Base-by-base conservation (phyloP, 768 basidiomycete genomes). In the Podaxis carcinomalis region DNA sequence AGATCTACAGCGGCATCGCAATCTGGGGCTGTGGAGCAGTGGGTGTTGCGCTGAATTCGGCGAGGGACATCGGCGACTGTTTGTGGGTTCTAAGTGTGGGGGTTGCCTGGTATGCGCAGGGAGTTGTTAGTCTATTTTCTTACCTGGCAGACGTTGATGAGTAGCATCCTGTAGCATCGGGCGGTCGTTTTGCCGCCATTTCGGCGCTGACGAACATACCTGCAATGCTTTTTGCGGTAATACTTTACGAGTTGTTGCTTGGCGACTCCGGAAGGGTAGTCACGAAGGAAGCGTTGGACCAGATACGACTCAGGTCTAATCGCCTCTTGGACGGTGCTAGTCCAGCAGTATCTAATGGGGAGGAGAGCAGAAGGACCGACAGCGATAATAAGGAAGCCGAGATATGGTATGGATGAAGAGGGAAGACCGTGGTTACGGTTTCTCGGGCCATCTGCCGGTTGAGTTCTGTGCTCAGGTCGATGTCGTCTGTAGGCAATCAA, bases 11-110 rank as follows among this genome's bases (percentile, higher is more conserved):
- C 5, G 56, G 56, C 21, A 32, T 57, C 16, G 25, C 56, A 19
- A 49, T 57, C 21, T 57, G 56, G 56, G 56, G 44, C 4, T 49
- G 37, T 35, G 56, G 56, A 25, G 28, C 56, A 5, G 56, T 46
- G 35, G 56, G 46, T 7, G 56, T 35, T 4, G 46, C 56, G n/a
- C 7, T 57, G 28, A 57, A 57, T 57, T 57, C 56, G 4, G 44
- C 46, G 10, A 57, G 56, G n/a, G 56, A 57, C 19, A 35, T 49
- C 3, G 56, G 56, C 4, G 21, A 28, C 32, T 46, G 56, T 27
- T 44, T 56, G 44, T 57, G 56, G 56, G 56, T 32, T 47, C 21
- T 57, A 32, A 47, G 25, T 57, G 7, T 57, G 56, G 46, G 35
- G 55, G 3, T 21, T 36, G 3, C 42, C 56, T 47, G 56, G 56